These are phyloP conservation scores for Fusarium duplospermum DNA, from an alignment of 2,329 filamentous ascomycete species.

Conservation along the genomic window DNA sequence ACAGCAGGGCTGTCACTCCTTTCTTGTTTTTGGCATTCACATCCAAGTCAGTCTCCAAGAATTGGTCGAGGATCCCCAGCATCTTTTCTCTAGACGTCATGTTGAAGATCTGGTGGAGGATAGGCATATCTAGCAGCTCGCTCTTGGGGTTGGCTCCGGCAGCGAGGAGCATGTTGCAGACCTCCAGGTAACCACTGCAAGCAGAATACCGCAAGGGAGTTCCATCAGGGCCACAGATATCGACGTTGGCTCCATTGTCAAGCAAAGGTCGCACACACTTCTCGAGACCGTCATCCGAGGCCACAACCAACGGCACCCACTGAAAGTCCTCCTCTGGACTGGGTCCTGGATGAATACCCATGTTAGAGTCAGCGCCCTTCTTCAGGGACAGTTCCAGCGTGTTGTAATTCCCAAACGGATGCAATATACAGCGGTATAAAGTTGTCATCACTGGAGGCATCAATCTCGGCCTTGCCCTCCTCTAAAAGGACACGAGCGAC, in stretches of 20 bases:
- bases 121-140: background rate
- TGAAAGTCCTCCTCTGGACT: too few species aligned
- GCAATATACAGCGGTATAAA: conserved; percentile 1
- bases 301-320: background rate
- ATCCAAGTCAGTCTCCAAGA: conserved; percentile 3
- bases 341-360: background rate
- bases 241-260: background rate
- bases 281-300: background rate
- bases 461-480: background rate
- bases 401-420: background rate
- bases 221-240: background rate
- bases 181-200: background rate
- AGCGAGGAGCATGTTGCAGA: background rate
- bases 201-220: background rate
- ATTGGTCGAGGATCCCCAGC: background rate
- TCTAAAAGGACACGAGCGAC: background rate
- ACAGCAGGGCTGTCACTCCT: background rate
- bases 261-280: background rate
- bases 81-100: rapidly evolving
- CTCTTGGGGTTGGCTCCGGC: background rate
- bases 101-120: background rate
- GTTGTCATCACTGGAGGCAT: background rate
- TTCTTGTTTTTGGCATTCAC: background rate
- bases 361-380: conserved; percentile 1
- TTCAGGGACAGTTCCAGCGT: background rate